These are phyloP conservation scores for Lachnellula hyalina DNA, from an alignment of 2,329 filamentous ascomycete genomes.

Conservation along the genomic window DNA sequence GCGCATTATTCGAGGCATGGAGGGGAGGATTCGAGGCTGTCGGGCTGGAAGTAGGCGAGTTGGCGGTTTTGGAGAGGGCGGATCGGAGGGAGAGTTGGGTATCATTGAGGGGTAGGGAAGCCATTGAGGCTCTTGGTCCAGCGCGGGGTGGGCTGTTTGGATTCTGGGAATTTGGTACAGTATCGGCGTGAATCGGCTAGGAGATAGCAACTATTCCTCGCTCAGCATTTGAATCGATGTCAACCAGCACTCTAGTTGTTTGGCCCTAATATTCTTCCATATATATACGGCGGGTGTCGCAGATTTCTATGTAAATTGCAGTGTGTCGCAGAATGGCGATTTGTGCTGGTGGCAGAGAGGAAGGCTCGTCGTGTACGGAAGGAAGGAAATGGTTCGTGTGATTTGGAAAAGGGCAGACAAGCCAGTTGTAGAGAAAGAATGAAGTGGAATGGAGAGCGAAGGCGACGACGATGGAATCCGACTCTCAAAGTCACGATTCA, in stretches of 20 bases:
- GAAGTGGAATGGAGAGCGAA: background rate
- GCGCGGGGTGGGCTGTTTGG: slow-evolving; percentile 3
- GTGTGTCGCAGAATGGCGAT: background rate
- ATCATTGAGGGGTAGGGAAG: slow-evolving; percentile 19
- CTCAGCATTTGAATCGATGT: background rate
- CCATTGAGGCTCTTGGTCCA: slow-evolving; percentile 19
- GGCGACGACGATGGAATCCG: background rate
- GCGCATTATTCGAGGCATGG: slow-evolving; percentile 49
- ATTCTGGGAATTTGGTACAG: background rate
- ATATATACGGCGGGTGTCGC: background rate
- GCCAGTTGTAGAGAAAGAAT: background rate
- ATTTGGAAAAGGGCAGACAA: background rate
- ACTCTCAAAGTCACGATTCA: background rate
- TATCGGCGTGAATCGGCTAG: slow-evolving; percentile 5
- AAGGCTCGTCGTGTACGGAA: slow-evolving; percentile 1
- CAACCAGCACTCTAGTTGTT: background rate
- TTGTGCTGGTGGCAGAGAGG: slow-evolving; percentile 1
- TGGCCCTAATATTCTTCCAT: background rate
- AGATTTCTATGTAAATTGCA: background rate
- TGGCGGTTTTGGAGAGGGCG: slow-evolving; percentile 7
- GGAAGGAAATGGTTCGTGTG: background rate
- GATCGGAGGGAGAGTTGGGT: slow-evolving; percentile 14
- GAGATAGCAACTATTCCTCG: background rate
- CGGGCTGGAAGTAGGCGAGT: slow-evolving; percentile 3
- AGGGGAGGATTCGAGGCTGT: slow-evolving; percentile 27